Conservation (phyloP, 1,139 yeast genomes). For the Arxiozyma heterogenica region DNA sequence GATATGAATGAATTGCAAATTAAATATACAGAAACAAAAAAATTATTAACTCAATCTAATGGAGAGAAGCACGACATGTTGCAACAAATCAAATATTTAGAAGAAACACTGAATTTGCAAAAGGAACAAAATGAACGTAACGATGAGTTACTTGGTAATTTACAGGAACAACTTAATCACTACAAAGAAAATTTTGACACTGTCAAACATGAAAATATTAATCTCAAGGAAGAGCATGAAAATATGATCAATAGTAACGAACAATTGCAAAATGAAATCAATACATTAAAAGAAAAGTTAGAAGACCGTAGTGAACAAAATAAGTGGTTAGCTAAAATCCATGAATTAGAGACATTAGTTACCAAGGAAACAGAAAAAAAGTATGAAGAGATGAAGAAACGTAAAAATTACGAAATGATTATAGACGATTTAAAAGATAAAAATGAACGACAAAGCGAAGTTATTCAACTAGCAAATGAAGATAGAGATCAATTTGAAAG, state of each 20-base stretch:
- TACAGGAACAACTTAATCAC: conserved; percentile 29
- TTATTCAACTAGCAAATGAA: conserved; percentile 28
- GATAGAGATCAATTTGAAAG: conserved; percentile 34
- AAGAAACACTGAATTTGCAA: conserved; percentile 28
- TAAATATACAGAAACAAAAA: conserved; percentile 37
- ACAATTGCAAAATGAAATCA: conserved; percentile 32
- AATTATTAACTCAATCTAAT: conserved; percentile 39
- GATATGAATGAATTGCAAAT: conserved; percentile 42
- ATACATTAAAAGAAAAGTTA: conserved; percentile 32
- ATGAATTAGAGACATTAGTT: conserved; percentile 29
- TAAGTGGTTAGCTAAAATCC: conserved; percentile 31
- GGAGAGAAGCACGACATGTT: conserved; percentile 37
- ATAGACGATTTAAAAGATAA: conserved; percentile 29
- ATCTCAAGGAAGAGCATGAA: conserved; percentile 32
- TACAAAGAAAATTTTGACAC: conserved; percentile 24
- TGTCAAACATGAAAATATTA: conserved; percentile 33
- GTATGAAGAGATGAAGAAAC: conserved; percentile 31
- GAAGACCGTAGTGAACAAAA: conserved; percentile 36
- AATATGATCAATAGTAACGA: conserved; percentile 28
- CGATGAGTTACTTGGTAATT: conserved; percentile 32
- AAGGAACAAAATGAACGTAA: conserved; percentile 27
- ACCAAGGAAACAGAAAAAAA: conserved; percentile 29
- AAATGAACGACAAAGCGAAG: conserved; percentile 21
- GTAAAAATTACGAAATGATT: conserved; percentile 32
- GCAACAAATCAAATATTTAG: conserved; percentile 26